phyloP scores from a whole-genome alignment of 768 basidiomycete genomes.

The Agrocybe pediades region DNA sequence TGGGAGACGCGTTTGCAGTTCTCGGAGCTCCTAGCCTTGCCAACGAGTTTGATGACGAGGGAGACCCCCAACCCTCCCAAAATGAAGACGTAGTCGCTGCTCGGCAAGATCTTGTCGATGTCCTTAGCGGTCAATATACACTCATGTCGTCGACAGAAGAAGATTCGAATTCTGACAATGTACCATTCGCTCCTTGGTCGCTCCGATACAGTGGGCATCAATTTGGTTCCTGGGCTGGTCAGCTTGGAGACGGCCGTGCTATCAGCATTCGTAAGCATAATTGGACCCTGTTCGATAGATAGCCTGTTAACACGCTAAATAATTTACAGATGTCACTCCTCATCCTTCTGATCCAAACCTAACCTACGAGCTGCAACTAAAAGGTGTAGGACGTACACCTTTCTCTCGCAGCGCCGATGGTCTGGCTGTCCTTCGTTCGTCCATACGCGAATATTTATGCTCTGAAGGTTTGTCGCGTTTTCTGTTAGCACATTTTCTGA shows the following conservation, averaged over 20 bases:
- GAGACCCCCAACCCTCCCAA: conserved; percentile 30
- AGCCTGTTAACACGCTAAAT: not conserved
- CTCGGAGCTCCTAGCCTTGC: conserved; percentile 64
- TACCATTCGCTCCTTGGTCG: conserved; percentile 77
- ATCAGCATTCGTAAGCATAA: conserved; percentile 66
- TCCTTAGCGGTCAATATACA: conserved; percentile 76
- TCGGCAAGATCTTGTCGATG: conserved; percentile 75
- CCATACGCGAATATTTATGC: conserved; percentile 90
- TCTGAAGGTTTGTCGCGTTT: conserved; percentile 66
- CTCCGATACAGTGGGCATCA: conserved; percentile 91
- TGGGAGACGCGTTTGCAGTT: conserved; percentile 77
- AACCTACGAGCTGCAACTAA: conserved; percentile 87
- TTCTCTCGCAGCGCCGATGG: conserved; percentile 94
- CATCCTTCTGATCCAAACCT: conserved; percentile 58
- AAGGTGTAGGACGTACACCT: conserved; percentile 92
- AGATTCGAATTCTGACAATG: conserved; percentile 8
- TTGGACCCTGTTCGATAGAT: too few relatives aligned
- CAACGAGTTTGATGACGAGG: conserved; percentile 36
- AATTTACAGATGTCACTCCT: conserved; percentile 68
- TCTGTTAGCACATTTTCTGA: not conserved
- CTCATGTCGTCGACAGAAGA: conserved; percentile 51
- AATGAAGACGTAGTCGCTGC: conserved; percentile 40
- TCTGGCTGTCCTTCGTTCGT: conserved; percentile 91
- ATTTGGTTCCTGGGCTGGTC: conserved; percentile 89
- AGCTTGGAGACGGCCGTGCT: conserved; percentile 94